A percentile compares a stretch with the other conserved stretches of the same genome.
Evolutionary conservation across 495 filamentous ascomycete species (phyloP).

Genomic region (Aspergillus heteromorphus): DNA sequence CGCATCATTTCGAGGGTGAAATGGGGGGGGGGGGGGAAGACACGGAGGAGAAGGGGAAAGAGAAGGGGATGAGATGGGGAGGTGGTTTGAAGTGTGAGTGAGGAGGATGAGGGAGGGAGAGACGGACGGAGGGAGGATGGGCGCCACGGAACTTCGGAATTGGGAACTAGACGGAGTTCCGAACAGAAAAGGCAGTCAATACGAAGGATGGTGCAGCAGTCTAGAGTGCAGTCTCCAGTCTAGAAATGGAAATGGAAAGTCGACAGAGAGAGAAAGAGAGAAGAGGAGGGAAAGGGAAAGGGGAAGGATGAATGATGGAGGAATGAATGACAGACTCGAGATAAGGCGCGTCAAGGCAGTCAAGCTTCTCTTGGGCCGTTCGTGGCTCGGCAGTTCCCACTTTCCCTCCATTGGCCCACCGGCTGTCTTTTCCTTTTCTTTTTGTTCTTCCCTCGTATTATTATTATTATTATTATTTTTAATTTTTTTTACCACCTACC

Average conservation of each 20-base stretch:
- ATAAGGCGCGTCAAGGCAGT: conserved; percentile 27
- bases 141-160: no score
- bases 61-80: no score
- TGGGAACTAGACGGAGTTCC: no score
- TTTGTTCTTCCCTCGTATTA: not conserved
- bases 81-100: not conserved
- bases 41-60: no score
- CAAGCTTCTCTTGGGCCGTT: conserved; percentile 37
- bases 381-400: conserved; percentile 20
- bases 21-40: not conserved
- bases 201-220: no score
- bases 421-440: conserved; percentile 9
- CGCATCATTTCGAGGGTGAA: conserved; percentile 30
- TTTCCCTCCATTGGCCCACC: not conserved
- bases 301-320: no score
- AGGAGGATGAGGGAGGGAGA: not conserved
- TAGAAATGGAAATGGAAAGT: no score
- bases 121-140: not conserved
- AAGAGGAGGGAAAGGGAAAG: conserved; percentile 2
- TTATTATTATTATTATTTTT: no score
- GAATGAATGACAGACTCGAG: not conserved
- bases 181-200: no score
- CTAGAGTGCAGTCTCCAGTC: no score
- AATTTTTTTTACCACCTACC: no score
- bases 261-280: not conserved